These are phyloP conservation scores for Alternaria sp. DNA, from an alignment of 2,329 filamentous ascomycete species.

Conservation along the genomic window DNA sequence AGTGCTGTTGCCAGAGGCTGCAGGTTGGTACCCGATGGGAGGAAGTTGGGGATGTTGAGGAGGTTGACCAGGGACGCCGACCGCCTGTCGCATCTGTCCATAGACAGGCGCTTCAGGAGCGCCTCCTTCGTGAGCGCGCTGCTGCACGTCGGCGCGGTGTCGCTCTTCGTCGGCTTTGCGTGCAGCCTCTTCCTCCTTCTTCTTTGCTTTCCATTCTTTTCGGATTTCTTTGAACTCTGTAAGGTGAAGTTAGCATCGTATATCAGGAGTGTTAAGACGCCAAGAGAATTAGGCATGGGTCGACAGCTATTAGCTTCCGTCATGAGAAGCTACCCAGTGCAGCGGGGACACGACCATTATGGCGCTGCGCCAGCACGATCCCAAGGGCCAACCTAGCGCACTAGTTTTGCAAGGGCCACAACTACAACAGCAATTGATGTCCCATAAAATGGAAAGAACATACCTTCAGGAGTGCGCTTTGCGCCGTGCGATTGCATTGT, in stretches of 20 bases:
- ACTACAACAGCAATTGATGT: conserved; percentile 23
- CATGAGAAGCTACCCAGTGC: conserved; percentile 52
- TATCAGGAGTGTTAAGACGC: conserved; percentile 34
- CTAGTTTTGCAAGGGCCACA: conserved; percentile 35
- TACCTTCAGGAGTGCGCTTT: conserved; percentile 97
- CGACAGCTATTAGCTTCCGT: conserved; percentile 53
- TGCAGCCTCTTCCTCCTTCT: conserved; percentile 95
- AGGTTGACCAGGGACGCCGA: conserved; percentile 53
- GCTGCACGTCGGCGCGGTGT: conserved; percentile 69
- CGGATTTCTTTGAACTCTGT: conserved; percentile 98
- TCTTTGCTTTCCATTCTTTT: conserved; percentile 98
- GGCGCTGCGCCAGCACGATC: conserved; percentile 55
- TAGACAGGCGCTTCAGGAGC: conserved; percentile 54
- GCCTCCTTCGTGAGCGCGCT: conserved; percentile 60
- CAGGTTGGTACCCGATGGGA: conserved; percentile 60
- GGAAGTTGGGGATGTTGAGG: conserved; percentile 57
- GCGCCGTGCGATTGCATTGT: conserved; percentile 97
- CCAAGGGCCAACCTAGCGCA: conserved; percentile 43
- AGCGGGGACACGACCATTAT: conserved; percentile 62
- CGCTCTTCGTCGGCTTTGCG: conserved; percentile 91
- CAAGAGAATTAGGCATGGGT: conserved; percentile 50
- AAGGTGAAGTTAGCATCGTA: conserved; percentile 46
- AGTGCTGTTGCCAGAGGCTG: conserved; percentile 50
- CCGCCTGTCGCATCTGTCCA: conserved; percentile 54
- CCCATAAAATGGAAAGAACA: conserved; percentile 46